Conservation (phyloP, 2,329 filamentous ascomycete species). For the Lasiodiplodia gonubiensis region DNA sequence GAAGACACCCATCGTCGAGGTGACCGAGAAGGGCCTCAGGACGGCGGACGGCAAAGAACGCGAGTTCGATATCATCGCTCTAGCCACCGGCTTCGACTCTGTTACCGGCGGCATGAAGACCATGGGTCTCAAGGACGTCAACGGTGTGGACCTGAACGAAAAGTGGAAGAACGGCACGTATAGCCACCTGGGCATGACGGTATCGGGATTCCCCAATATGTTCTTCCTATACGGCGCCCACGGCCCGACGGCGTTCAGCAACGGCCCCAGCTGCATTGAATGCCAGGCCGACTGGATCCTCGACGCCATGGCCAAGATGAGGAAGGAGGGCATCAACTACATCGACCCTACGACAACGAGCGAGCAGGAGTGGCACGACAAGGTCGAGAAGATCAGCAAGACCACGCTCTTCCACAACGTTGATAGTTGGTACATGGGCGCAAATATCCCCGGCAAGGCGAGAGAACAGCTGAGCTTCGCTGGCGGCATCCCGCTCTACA, state of each 20-base stretch:
- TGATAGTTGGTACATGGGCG: slow-evolving; percentile 52
- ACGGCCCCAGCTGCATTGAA: slow-evolving; percentile 50
- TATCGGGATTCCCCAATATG: slow-evolving; percentile 48
- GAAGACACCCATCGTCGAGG: slow-evolving; percentile 47
- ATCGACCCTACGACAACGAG: slow-evolving; percentile 47
- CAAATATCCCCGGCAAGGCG: slow-evolving; percentile 54
- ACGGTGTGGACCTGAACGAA: slow-evolving; percentile 45
- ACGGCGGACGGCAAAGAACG: slow-evolving; percentile 48
- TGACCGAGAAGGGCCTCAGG: slow-evolving; percentile 48
- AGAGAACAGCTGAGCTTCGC: slow-evolving; percentile 53
- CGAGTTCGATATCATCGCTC: slow-evolving; percentile 52
- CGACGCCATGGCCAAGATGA: slow-evolving; percentile 43
- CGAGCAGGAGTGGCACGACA: slow-evolving; percentile 48
- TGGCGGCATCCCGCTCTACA: slow-evolving; percentile 50
- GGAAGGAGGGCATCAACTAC: slow-evolving; percentile 37
- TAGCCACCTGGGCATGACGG: slow-evolving; percentile 51
- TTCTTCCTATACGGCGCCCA: slow-evolving; percentile 52
- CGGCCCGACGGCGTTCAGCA: slow-evolving; percentile 51
- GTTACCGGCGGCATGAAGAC: slow-evolving; percentile 52
- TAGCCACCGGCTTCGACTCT: slow-evolving; percentile 55
- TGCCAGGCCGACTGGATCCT: slow-evolving; percentile 49
- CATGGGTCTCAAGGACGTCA: slow-evolving; percentile 46
- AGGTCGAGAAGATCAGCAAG: slow-evolving; percentile 48
- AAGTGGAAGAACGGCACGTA: slow-evolving; percentile 51
- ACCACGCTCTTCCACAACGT: slow-evolving; percentile 51